Conservation (phyloP, 768 basidiomycete species). For the Thelephora ganbajun region DNA sequence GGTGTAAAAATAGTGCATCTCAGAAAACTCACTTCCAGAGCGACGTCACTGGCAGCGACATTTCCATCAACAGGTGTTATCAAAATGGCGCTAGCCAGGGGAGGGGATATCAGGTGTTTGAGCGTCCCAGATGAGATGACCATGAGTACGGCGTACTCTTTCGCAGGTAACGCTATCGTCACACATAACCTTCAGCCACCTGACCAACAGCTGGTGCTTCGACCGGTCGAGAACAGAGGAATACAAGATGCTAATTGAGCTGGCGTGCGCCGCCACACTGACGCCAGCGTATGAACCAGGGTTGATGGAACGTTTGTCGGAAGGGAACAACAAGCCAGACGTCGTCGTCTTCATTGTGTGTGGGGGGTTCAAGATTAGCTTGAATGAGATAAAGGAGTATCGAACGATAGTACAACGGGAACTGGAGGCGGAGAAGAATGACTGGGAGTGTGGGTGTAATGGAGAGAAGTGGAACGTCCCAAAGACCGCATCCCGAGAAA, state of each 20-base stretch:
- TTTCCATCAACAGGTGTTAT: conserved; percentile 47
- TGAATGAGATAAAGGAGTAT: conserved; percentile 39
- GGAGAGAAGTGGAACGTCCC: conserved; percentile 14
- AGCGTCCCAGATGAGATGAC: conserved; percentile 55
- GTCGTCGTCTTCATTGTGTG: conserved; percentile 56
- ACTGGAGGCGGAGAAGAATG: conserved; percentile 11
- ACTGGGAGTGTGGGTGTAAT: conserved; percentile 18
- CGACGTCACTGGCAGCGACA: conserved; percentile 62
- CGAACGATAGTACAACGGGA: conserved; percentile 23
- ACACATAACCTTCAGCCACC: neutral
- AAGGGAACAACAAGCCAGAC: conserved; percentile 14
- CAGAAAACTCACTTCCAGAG: conserved; percentile 41
- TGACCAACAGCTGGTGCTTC: too few relatives aligned
- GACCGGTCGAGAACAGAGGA: conserved; percentile 33
- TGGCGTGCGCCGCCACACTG: conserved; percentile 62
- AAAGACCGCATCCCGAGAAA: neutral
- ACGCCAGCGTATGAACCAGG: conserved; percentile 45
- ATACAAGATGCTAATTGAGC: conserved; percentile 61
- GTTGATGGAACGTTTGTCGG: conserved; percentile 39
- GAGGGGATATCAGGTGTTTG: conserved; percentile 41
- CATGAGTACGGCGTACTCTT: conserved; percentile 42
- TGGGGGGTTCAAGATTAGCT: conserved; percentile 56
- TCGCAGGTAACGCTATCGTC: conserved; percentile 35
- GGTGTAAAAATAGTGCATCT: conserved; percentile 46
- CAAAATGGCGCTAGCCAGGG: conserved; percentile 46